A percentile compares a stretch with the other conserved stretches of the same genome.
phyloP scores from a whole-genome alignment of 768 basidiomycete genomes.

The Paxillus rubicundulus region DNA sequence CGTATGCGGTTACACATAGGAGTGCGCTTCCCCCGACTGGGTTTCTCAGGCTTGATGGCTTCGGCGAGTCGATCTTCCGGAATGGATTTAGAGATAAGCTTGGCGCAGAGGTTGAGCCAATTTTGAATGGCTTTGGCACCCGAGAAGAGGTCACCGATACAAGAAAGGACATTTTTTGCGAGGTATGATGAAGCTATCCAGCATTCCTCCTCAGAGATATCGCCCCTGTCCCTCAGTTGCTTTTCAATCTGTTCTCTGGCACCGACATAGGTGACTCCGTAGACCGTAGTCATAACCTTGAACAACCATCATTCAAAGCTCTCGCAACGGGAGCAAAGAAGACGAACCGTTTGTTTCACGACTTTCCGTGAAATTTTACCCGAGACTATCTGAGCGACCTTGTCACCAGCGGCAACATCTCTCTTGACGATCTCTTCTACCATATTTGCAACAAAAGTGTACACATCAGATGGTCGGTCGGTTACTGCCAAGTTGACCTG shows the following conservation, averaged over 20 bases:
- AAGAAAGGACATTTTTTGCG: conserved; percentile 70
- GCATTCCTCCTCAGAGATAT: conserved; percentile 67
- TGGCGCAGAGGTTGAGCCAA: conserved; percentile 84
- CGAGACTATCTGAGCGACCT: conserved; percentile 56
- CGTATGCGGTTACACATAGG: conserved; percentile 44
- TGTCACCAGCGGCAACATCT: conserved; percentile 52
- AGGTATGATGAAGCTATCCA: conserved; percentile 78
- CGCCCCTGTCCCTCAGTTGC: conserved; percentile 75
- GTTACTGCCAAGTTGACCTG: conserved; percentile 90
- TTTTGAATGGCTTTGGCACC: conserved; percentile 89
- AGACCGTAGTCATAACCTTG: conserved; percentile 98
- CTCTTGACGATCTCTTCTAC: conserved; percentile 65
- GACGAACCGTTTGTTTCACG: conserved; percentile 90
- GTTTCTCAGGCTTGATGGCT: conserved; percentile 26
- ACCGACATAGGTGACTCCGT: conserved; percentile 94
- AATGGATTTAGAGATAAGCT: conserved; percentile 83
- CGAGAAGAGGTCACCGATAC: conserved; percentile 91
- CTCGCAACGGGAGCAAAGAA: not conserved
- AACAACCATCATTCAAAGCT: not conserved
- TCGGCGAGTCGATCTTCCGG: conserved; percentile 64
- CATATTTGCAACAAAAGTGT: conserved; percentile 85
- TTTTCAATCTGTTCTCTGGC: conserved; percentile 95
- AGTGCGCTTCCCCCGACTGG: conserved; percentile 8
- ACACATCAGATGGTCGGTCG: conserved; percentile 91
- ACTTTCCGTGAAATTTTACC: conserved; percentile 90